Evolutionary conservation across 345 rosid genomes (phyloP).

Genomic region (Geranium brycei): DNA sequence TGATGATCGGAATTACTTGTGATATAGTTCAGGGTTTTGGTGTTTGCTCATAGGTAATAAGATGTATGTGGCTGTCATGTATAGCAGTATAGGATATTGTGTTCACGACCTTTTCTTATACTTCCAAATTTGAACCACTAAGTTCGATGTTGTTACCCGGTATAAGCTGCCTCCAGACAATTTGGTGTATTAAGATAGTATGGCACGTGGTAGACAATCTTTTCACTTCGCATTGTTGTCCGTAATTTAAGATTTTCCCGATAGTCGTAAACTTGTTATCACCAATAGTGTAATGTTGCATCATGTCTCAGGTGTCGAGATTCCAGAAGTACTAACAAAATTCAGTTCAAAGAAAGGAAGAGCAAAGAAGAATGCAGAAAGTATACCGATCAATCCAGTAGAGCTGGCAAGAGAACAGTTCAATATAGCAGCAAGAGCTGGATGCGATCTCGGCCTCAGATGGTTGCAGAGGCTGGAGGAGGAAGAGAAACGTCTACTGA

Average conservation of each 20-base stretch:
- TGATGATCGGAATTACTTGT: neutral
- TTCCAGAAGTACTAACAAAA: constrained; percentile 45
- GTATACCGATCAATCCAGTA: constrained; percentile 20
- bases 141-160: no score
- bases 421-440: constrained; percentile 60
- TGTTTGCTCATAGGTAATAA: neutral
- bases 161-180: no score
- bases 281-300: neutral
- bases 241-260: no score
- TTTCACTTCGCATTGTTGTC: no score
- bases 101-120: no score
- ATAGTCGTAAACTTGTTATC: no score
- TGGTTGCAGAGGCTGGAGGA: constrained; percentile 77
- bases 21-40: neutral
- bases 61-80: no score
- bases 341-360: constrained; percentile 26
- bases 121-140: no score
- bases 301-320: constrained; percentile 47
- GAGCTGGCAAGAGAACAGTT: constrained; percentile 71
- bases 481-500: constrained; percentile 47
- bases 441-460: constrained; percentile 58
- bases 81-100: no score
- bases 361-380: constrained; percentile 20
- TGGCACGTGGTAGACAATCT: no score
- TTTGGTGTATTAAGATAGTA: no score